Evolutionary conservation across 305 asterid species (phyloP), one percentile per base, ranked within the genome.

Genomic region (Caryopteris hybrid): DNA sequence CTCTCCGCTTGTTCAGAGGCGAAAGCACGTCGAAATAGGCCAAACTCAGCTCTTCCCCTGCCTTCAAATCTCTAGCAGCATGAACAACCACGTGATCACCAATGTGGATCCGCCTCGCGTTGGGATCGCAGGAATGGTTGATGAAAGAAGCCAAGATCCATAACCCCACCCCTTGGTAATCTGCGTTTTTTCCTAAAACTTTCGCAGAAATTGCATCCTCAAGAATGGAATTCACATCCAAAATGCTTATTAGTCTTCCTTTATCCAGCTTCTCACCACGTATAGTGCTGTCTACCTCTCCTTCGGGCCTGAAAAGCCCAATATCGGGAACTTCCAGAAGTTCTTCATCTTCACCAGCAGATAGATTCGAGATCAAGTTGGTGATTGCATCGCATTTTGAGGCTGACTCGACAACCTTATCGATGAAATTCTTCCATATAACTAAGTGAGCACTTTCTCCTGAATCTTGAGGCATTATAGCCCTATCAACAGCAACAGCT

Each of bases 71-170:
- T 48, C 87, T 76, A n/a, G 89, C 52, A 41, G 97, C 93, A 68
- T 86, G 96, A 38, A 92, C 83, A 17, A 76, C 46, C 8, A 86
- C 71, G 8, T 90, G 80, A 61, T 92, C 96, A 5, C 98, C 98
- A 21, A 92, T 54, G 76, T 90, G 97, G 73, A 86, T 68, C 0
- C 96, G 85, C 80, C 97, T 77, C 18, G 73, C 89, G 17, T 88
- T 92, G 3, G 98, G 98, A 54, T 85, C 85, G 42, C 97, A 92
- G 1, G 98, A 90, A 68, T 90, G 97, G 75, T 88, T 92, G 13
- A 92, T 70, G 22, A 88, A 92, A 25, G 93, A 90, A 65, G 95
- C 79, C 34, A 90, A 63, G n/a, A 86, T 12, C 98, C 98, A 92
- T 0, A 92, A 57, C 2, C 96, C 98, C 5, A 92, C 76, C 1